Evolutionary conservation across 2,329 filamentous ascomycete species (phyloP), one percentile per base, ranked within the genome.

Genomic region (Trichoderma arundinaceum): DNA sequence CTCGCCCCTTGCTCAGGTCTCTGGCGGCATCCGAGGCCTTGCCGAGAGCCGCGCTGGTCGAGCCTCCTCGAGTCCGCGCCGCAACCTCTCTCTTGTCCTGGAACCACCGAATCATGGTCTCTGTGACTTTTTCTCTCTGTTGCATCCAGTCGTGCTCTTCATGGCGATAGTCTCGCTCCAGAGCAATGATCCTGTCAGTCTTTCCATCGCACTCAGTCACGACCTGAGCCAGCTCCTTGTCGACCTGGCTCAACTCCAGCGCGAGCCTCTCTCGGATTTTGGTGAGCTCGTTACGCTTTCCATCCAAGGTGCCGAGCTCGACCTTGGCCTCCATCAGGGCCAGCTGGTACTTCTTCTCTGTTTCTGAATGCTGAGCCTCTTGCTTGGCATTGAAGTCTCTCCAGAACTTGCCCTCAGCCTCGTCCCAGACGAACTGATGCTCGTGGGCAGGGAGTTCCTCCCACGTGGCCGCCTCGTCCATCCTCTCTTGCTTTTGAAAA

Each of bases 361-460:
- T 62, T n/a, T 70, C 68, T 19, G 64, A 67, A 33, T 72, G 72
- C 22, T 68, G 68, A 4, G 54, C 44, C n/a, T 72, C 69, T 54
- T 74, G 71, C 33, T 73, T 66, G 7, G 63, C 63, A 17, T 73
- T 70, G 41, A 76, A 75, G 13, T 69, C 68, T 43, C 66, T 39
- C 77, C 77, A 79, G 35, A 77, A 78, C 43, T 76, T 77, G 49
- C 68, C 67, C 54, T 78, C 77, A 15, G 75, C 76, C 62, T 78
- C 75, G 35, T 74, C 69, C 77, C 77, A 78, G n/a, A 77, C 72
- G 9, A 72, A 73, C 32, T 70, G 70, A 51, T 74, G 72, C 66
- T 77, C 75, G 4, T 77, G 72, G 38, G 62, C 57, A 7, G 75
- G 73, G 49, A 78, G 73, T 13, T 70, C 68, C 17, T 72, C 70